Evolutionary conservation across 495 filamentous ascomycete genomes (phyloP).

Genomic region (Aspergillus kassunensis): DNA sequence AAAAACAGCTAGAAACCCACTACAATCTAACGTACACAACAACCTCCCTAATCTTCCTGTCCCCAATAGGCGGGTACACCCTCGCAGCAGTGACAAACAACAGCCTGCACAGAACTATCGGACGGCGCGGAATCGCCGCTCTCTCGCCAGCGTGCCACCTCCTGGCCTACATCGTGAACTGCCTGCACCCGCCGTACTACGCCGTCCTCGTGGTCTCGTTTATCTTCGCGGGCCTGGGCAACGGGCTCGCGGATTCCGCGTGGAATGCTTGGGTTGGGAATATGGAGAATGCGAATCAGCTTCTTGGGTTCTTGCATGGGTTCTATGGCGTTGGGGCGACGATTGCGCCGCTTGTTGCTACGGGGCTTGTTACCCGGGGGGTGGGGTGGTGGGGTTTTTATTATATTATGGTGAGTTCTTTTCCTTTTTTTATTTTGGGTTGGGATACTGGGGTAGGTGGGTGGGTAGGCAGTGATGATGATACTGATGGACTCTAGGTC

Average conservation of each 20-base stretch:
- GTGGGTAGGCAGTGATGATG: constrained; percentile 45
- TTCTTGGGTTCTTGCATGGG: constrained; percentile 56
- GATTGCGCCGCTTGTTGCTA: constrained; percentile 54
- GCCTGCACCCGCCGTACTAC: constrained; percentile 56
- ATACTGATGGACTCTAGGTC: constrained; percentile 3
- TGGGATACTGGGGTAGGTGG: too few species aligned
- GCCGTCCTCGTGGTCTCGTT: constrained; percentile 56
- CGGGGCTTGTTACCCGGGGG: constrained; percentile 49
- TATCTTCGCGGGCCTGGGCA: constrained; percentile 58
- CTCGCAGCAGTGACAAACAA: constrained; percentile 56
- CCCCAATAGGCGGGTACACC: constrained; percentile 57
- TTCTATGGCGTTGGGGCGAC: constrained; percentile 57
- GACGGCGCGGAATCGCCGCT: constrained; percentile 71
- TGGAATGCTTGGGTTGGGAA: constrained; percentile 66
- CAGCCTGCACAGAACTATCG: constrained; percentile 53
- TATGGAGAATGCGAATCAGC: constrained; percentile 58
- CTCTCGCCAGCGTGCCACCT: constrained; percentile 62
- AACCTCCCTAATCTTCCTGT: constrained; percentile 61
- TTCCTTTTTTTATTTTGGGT: too few species aligned
- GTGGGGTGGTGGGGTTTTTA: constrained; percentile 58
- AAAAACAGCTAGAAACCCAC: constrained; percentile 51
- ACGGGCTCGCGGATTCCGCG: constrained; percentile 57
- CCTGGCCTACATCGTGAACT: constrained; percentile 57
- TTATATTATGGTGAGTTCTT: constrained; percentile 54
- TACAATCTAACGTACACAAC: constrained; percentile 55